Conservation (phyloP, 2,329 filamentous ascomycete species). For the Fusarium heterosporum region DNA sequence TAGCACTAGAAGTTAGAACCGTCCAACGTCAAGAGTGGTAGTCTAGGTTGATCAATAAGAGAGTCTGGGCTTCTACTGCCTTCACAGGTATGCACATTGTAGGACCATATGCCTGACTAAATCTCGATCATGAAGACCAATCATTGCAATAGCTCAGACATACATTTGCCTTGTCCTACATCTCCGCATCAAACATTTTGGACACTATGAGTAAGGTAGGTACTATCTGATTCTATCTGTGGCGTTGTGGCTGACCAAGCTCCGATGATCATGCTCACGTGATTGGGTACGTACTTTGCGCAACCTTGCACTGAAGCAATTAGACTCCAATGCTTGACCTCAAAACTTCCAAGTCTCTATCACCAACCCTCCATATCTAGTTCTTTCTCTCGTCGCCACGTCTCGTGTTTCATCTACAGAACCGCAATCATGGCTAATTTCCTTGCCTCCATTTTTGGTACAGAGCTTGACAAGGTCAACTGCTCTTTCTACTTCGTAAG, state of each 20-base stretch:
- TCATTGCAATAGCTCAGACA: background rate
- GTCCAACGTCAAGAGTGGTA: background rate
- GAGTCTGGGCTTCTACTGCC: background rate
- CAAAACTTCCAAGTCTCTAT: slow-evolving; percentile 41
- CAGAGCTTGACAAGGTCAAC: slow-evolving; percentile 99
- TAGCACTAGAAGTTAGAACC: slow-evolving; percentile 15
- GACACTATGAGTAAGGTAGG: no score
- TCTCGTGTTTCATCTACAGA: slow-evolving; percentile 7
- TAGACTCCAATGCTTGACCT: slow-evolving; percentile 22
- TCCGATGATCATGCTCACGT: slow-evolving; percentile 46
- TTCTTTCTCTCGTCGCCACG: slow-evolving; percentile 6
- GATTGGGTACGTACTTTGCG: slow-evolving; percentile 40
- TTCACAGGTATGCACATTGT: background rate
- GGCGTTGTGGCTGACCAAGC: slow-evolving; percentile 28
- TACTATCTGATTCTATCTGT: background rate
- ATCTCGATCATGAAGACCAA: background rate
- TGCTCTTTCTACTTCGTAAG: slow-evolving; percentile 89
- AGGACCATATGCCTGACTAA: background rate
- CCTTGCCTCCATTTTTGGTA: slow-evolving; percentile 98
- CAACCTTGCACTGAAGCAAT: slow-evolving; percentile 35
- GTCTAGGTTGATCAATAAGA: background rate
- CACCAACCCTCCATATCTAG: slow-evolving; percentile 26
- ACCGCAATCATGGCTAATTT: slow-evolving; percentile 85
- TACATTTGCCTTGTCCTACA: background rate
- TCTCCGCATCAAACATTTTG: background rate